Base-by-base conservation (phyloP, 2,329 filamentous ascomycete species). In the Colletotrichum agaves region DNA sequence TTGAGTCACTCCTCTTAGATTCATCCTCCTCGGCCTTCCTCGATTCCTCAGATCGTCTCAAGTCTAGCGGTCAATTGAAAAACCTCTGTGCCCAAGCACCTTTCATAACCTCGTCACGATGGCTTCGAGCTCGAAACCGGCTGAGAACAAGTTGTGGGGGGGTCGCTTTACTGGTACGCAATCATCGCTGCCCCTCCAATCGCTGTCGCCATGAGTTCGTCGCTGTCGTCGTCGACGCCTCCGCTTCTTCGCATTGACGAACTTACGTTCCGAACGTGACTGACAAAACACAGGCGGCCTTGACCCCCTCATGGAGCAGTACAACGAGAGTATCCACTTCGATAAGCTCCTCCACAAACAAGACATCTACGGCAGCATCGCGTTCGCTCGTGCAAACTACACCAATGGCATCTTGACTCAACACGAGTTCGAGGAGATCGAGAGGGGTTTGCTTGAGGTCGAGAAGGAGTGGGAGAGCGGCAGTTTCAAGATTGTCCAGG, bases 231-330 rank as follows among this genome's bases (percentile, higher is more conserved):
- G 27, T 27, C 27, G 27, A 27, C 27, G 27, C 27, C 27, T 27
- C 27, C n/a, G 15, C 8, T 19, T 41, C 19, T 7, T 43, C 10
- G 52, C 10, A 17, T 41, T 23, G 52, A 6, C 21, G n/a, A 27
- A 19, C 23, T 21, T 13, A 3, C 6, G 27, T 11, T n/a, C 13
- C 8, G 7, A 10, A 52, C 17, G 47, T 33, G 13, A 50, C 76
- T 80, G 59, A 78, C 71, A 70, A 19, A 46, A 15, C 52, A 64
- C 73, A 92, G 92, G 93, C 83, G 91, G 88, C 73, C 88, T 95
- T 72, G 93, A 97, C 80, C 92, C 93, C 61, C 86, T 97, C 59
- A 97, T 97, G 93, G 86, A 90, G 69, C 85, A 91, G 72, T 97
- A 95, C 84, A 97, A 97, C 78, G 90, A 90, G 74, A 91, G 88